These are phyloP conservation scores for Coriolopsis trogii DNA, from an alignment of 1,284 basidiomycete genomes.

Conservation along the genomic window DNA sequence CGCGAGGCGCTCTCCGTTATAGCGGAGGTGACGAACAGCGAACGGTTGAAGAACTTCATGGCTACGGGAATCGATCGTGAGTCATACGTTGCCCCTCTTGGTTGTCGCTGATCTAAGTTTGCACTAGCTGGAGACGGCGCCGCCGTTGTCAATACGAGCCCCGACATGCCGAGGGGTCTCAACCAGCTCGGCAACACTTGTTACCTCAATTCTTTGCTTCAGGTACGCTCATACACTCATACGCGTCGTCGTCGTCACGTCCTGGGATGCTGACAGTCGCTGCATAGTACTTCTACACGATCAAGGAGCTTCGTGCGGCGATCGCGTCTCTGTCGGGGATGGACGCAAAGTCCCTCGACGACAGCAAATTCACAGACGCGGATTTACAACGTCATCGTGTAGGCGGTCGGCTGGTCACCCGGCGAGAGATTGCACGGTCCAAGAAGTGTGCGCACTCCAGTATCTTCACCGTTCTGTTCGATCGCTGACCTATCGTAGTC, in stretches of 20 bases:
- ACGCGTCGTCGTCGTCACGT: not conserved
- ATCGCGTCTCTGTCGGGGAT: constrained; percentile 65
- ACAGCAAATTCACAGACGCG: constrained; percentile 76
- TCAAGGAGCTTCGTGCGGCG: constrained; percentile 82
- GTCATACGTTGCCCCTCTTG: constrained; percentile 26
- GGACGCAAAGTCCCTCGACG: constrained; percentile 57
- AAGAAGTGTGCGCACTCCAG: constrained; percentile 67
- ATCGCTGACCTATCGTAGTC: constrained; percentile 49
- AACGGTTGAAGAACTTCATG: constrained; percentile 67
- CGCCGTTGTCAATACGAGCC: constrained; percentile 47
- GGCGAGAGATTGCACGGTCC: constrained; percentile 80
- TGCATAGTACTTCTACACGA: constrained; percentile 99
- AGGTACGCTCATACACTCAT: constrained; percentile 45
- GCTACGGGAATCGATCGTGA: constrained; percentile 72
- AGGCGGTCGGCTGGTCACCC: constrained; percentile 82
- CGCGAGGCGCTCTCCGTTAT: constrained; percentile 69
- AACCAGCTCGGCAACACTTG: constrained; percentile 95
- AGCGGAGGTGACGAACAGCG: constrained; percentile 73
- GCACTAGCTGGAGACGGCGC: constrained; percentile 63
- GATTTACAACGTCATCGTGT: constrained; percentile 82
- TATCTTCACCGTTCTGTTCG: not conserved
- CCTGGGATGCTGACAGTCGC: constrained; percentile 7
- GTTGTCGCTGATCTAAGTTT: not conserved
- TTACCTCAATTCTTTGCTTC: constrained; percentile 87
- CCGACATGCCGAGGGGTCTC: constrained; percentile 81